Conservation (phyloP, 495 filamentous ascomycete genomes). For the Trichoderma orchidacearum region DNA sequence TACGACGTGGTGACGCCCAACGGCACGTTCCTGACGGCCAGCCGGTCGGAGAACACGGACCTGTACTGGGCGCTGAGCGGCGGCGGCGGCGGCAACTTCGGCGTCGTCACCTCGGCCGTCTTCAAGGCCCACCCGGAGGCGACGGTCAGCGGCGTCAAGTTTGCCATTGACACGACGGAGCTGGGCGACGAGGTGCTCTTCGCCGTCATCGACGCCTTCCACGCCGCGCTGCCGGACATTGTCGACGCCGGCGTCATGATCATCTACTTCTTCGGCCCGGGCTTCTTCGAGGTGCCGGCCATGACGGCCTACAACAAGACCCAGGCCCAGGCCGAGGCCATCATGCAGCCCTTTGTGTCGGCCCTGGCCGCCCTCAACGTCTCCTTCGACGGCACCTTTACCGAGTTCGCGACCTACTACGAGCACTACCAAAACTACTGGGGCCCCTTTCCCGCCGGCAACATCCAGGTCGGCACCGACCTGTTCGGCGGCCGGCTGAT, state of each 20-base stretch:
- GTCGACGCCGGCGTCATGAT: slow-evolving; percentile 40
- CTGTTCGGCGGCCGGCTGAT: slow-evolving; percentile 46
- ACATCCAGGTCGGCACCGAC: slow-evolving; percentile 26
- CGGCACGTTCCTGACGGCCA: slow-evolving; percentile 32
- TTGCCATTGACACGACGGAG: slow-evolving; percentile 9
- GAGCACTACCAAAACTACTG: slow-evolving; percentile 27
- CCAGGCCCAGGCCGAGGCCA: slow-evolving; percentile 12
- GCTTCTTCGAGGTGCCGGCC: slow-evolving; percentile 26
- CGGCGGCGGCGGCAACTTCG: slow-evolving; percentile 42
- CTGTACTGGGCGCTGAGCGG: slow-evolving; percentile 51
- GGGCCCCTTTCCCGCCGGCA: slow-evolving; percentile 13
- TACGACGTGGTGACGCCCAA: slow-evolving; percentile 41
- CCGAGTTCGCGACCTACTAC: slow-evolving; percentile 26
- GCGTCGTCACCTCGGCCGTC: slow-evolving; percentile 34
- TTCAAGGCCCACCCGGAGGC: slow-evolving; percentile 21
- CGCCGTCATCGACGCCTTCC: slow-evolving; percentile 23
- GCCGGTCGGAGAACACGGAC: slow-evolving; percentile 29
- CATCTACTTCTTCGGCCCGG: slow-evolving; percentile 31
- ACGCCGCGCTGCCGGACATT: slow-evolving; percentile 24
- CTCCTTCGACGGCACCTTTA: slow-evolving; percentile 9
- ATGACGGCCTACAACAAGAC: slow-evolving; percentile 20
- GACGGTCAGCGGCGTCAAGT: slow-evolving; percentile 8
- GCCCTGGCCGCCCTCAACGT: slow-evolving; percentile 11
- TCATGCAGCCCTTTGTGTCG: slow-evolving; percentile 8
- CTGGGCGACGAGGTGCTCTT: slow-evolving; percentile 21